phyloP scores from a whole-genome alignment of 257 asterid species.

The Ophiorrhiza pumila region DNA sequence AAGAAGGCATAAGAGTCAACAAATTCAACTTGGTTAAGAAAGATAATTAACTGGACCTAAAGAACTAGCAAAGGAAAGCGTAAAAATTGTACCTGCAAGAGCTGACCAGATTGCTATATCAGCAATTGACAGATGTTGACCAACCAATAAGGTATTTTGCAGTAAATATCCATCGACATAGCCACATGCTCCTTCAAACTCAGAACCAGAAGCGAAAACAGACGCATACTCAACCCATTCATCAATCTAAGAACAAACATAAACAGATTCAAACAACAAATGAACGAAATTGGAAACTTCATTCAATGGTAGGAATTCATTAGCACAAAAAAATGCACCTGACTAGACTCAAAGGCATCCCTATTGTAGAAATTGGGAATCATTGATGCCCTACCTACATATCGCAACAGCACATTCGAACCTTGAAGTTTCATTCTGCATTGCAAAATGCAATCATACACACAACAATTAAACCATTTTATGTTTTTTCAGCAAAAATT shows the following conservation, averaged over 20 bases:
- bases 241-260: constrained; percentile 51
- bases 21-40: neutral
- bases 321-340: constrained; percentile 40
- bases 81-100: constrained; percentile 62
- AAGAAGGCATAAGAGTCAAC: neutral
- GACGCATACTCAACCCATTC: constrained; percentile 82
- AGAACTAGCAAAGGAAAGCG: too few relatives aligned
- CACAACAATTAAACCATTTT: too few relatives aligned
- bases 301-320: too few relatives aligned
- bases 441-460: constrained; percentile 17
- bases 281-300: too few relatives aligned
- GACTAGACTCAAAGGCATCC: constrained; percentile 52
- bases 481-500: too few relatives aligned
- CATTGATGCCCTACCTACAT: constrained; percentile 54
- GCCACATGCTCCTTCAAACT: constrained; percentile 88
- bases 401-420: constrained; percentile 49
- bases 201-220: constrained; percentile 67
- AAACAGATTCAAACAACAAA: neutral
- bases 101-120: constrained; percentile 85
- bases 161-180: constrained; percentile 59
- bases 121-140: constrained; percentile 65
- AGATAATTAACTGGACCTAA: neutral
- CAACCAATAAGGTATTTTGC: constrained; percentile 64
- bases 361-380: constrained; percentile 42
- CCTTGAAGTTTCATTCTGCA: constrained; percentile 68